Conservation (phyloP, 2,329 filamentous ascomycete genomes). For the Microascus cirrosus region DNA sequence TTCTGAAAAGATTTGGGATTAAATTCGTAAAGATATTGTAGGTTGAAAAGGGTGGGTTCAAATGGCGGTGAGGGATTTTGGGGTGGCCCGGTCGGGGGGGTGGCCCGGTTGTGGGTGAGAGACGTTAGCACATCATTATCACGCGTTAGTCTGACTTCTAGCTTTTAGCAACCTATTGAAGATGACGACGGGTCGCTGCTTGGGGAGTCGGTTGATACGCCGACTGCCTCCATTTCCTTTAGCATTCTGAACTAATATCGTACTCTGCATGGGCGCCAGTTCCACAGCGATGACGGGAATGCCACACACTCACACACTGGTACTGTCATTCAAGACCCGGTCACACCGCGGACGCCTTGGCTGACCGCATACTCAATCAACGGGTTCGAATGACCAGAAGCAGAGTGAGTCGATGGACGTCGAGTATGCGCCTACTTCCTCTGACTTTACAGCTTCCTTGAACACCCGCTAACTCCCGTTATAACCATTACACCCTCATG, state of each 20-base stretch:
- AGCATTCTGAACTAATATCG: slow-evolving; percentile 10
- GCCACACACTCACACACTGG: slow-evolving; percentile 16
- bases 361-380: slow-evolving; percentile 1
- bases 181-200: neutral
- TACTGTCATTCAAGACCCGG: neutral
- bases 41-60: too few relatives aligned
- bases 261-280: slow-evolving; percentile 15
- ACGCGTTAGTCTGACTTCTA: neutral
- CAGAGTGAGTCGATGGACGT: slow-evolving; percentile 10
- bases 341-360: neutral
- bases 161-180: neutral
- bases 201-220: neutral
- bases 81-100: too few relatives aligned
- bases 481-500: slow-evolving; percentile 12
- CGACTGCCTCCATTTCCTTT: slow-evolving; percentile 16
- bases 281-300: slow-evolving; percentile 15
- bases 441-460: neutral
- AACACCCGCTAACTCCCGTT: neutral
- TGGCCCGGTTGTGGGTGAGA: too few relatives aligned
- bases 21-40: too few relatives aligned
- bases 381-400: slow-evolving; percentile 14
- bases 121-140: too few relatives aligned
- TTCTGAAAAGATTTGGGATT: too few relatives aligned
- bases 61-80: too few relatives aligned
- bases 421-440: neutral